Evolutionary conservation across 2,329 filamentous ascomycete species (phyloP).

Genomic region (Fusarium sororula): DNA sequence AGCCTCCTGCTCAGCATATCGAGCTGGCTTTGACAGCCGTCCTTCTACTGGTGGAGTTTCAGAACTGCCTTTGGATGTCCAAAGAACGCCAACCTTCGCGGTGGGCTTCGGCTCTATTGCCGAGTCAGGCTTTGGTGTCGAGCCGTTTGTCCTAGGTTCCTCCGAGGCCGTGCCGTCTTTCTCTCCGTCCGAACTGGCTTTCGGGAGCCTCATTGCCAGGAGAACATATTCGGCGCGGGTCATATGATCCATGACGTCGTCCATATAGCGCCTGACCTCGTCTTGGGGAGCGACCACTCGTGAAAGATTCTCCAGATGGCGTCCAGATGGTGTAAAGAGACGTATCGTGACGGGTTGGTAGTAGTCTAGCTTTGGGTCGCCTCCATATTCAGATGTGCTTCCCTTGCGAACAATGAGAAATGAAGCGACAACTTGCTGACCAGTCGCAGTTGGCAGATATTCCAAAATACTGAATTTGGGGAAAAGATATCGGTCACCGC

Average conservation of each 20-base stretch:
- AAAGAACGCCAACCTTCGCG: constrained; percentile 48
- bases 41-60: constrained; percentile 27
- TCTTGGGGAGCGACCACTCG: constrained; percentile 70
- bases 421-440: constrained; percentile 73
- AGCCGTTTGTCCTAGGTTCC: constrained; percentile 45
- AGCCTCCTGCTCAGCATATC: constrained; percentile 49
- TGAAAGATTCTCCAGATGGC: constrained; percentile 68
- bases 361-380: constrained; percentile 72
- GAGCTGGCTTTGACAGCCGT: constrained; percentile 36
- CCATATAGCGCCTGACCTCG: constrained; percentile 73
- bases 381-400: constrained; percentile 70
- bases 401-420: constrained; percentile 81
- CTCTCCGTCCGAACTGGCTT: constrained; percentile 46
- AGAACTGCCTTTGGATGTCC: constrained; percentile 44
- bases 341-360: constrained; percentile 79
- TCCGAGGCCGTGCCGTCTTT: constrained; percentile 42
- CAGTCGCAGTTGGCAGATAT: constrained; percentile 60
- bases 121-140: constrained; percentile 44
- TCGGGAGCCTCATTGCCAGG: constrained; percentile 72
- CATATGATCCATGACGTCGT: constrained; percentile 75
- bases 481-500: constrained; percentile 80
- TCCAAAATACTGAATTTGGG: constrained; percentile 82
- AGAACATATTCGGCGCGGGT: constrained; percentile 74
- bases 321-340: constrained; percentile 62
- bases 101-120: constrained; percentile 36